phyloP scores from a whole-genome alignment of 2,329 filamentous ascomycete genomes.

The Exophiala sideris region DNA sequence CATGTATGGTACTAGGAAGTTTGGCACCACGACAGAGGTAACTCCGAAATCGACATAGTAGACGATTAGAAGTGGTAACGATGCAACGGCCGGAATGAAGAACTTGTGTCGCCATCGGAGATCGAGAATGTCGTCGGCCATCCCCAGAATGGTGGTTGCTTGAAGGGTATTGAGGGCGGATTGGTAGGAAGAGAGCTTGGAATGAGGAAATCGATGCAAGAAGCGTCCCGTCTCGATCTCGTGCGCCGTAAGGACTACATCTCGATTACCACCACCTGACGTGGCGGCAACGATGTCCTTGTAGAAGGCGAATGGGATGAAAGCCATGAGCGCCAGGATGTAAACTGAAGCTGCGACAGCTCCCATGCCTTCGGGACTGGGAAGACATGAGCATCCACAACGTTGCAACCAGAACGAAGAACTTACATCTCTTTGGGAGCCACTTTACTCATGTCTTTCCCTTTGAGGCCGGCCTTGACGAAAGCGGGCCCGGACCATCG shows the following conservation, averaged over 20 bases:
- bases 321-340: constrained; percentile 80
- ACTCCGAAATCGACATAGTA: constrained; percentile 99
- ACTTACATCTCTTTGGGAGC: constrained; percentile 70
- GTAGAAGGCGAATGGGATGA: constrained; percentile 96
- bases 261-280: constrained; percentile 86
- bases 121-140: constrained; percentile 95
- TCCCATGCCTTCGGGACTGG: constrained; percentile 89
- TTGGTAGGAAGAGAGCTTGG: constrained; percentile 93
- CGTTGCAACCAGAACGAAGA: neutral
- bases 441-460: constrained; percentile 79
- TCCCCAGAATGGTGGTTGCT: constrained; percentile 82
- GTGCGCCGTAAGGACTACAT: constrained; percentile 71
- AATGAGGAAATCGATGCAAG: constrained; percentile 88
- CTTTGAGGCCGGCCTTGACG: constrained; percentile 81
- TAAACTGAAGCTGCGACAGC: constrained; percentile 91
- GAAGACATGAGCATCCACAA: neutral
- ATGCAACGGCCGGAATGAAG: constrained; percentile 90
- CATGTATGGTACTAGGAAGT: constrained; percentile 77
- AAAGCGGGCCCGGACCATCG: constrained; percentile 91
- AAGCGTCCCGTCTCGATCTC: constrained; percentile 78
- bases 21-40: constrained; percentile 87
- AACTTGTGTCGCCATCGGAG: constrained; percentile 99
- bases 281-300: constrained; percentile 96
- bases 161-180: constrained; percentile 92
- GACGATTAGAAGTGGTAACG: constrained; percentile 88